These are phyloP conservation scores for Geotrichum aggregatum DNA, from an alignment of 1,139 yeast genomes.

Conservation along the genomic window DNA sequence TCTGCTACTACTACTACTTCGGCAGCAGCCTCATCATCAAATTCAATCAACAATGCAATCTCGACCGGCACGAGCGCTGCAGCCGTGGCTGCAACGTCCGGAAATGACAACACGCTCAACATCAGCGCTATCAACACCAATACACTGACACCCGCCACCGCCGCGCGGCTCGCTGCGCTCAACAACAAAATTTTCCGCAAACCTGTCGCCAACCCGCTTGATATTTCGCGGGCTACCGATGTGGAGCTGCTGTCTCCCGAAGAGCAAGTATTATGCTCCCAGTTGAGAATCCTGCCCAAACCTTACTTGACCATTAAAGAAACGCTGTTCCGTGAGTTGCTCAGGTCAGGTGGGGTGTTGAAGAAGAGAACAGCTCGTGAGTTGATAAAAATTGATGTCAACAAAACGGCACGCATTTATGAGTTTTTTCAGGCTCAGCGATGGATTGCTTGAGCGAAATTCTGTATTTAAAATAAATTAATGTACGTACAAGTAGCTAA, in stretches of 20 bases:
- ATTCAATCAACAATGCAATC: neutral
- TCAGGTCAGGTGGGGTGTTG: constrained; percentile 76
- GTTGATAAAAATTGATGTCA: constrained; percentile 75
- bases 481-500: no score
- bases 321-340: constrained; percentile 80
- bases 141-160: constrained; percentile 21
- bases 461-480: no score
- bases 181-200: constrained; percentile 28
- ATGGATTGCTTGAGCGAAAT: constrained; percentile 55
- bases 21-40: neutral
- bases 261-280: constrained; percentile 81
- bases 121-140: constrained; percentile 20
- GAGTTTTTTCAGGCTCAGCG: constrained; percentile 90
- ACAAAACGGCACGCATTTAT: constrained; percentile 79
- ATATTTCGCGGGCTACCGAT: constrained; percentile 80
- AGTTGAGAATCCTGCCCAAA: constrained; percentile 80
- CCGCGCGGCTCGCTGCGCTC: constrained; percentile 16
- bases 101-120: constrained; percentile 4
- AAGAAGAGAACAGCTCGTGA: constrained; percentile 83
- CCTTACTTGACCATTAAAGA: constrained; percentile 92
- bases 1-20: neutral
- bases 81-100: constrained; percentile 14
- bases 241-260: constrained; percentile 75
- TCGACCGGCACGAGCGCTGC: constrained; percentile 19
- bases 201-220: constrained; percentile 43